Evolutionary conservation across 768 basidiomycete species (phyloP), one percentile per base, ranked within the genome.

Genomic region (Flagelloscypha sp.): DNA sequence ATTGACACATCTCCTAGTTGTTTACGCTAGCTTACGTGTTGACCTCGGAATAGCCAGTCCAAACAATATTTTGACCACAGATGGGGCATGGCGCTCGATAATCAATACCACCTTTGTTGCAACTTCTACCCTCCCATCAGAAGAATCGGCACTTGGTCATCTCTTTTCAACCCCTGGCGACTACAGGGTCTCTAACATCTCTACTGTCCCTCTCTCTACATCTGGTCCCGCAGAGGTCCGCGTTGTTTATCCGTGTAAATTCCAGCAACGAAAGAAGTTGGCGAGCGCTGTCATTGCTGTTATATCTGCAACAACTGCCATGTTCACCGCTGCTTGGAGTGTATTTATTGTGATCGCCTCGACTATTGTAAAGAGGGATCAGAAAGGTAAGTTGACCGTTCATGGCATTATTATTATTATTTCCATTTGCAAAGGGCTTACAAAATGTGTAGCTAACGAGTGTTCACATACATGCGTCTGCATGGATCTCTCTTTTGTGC

Each of bases 31-130:
- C 9, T 33, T 52, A n/a, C 47, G 52, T 24, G 35, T 57, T 11
- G 55, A 55, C 23, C 37, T 57, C 2, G 55, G 55, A 3, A 55
- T 52, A 27, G 44, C 42, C 13, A 47, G 45, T n/a, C 39, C 48
- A 1, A 55, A 55, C 36, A 57, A 57, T 39, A 52, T 57, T 39
- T 35, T 57, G 8, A 40, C 50, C 20, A 41, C 37, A n/a, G 37
- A 46, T 19, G 18, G 24, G 13, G 21, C 40, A 12, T 21, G 15
- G 16, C 25, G 7, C 7, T 45, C 48, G 8, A 35, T 17, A 3
- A 38, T 49, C n/a, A 47, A 47, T 6, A 27, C 49, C 3, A 35
- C 25, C 1, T 17, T 47, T 12, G 12, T 27, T 9, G 52, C 51
- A 13, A 46, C 52, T 2, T 47, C 54, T 13, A 28, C 27, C 12